phyloP scores from a whole-genome alignment of 441 rosid genomes.

The Populus hybrid region DNA sequence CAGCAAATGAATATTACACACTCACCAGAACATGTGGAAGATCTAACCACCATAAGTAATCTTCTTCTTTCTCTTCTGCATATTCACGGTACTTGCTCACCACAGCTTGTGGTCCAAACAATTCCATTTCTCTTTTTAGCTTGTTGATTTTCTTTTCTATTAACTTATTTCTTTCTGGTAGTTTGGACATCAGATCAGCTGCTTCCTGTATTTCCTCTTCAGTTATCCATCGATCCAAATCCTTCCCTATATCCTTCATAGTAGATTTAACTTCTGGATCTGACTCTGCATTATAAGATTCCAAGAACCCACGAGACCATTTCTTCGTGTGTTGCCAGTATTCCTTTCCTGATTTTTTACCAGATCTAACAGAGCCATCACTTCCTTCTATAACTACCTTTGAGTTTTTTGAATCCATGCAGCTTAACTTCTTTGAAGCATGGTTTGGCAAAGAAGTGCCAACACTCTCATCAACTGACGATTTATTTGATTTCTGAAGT shows the following conservation, averaged over 20 bases:
- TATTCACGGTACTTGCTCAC: constrained; percentile 83
- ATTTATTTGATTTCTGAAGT: constrained; percentile 36
- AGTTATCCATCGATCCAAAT: constrained; percentile 89
- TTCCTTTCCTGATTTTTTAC: constrained; percentile 82
- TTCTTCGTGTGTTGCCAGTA: constrained; percentile 94
- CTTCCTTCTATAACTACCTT: constrained; percentile 78
- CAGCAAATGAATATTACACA: constrained; percentile 12
- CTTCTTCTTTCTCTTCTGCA: constrained; percentile 72
- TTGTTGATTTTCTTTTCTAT: constrained; percentile 79
- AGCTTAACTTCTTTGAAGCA: constrained; percentile 21
- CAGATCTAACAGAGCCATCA: constrained; percentile 79
- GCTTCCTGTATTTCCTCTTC: constrained; percentile 85
- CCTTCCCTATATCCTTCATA: constrained; percentile 91
- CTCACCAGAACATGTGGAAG: constrained; percentile 83
- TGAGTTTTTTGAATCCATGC: constrained; percentile 33
- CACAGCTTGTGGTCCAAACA: constrained; percentile 95
- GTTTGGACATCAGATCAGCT: constrained; percentile 58
- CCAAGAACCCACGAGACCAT: constrained; percentile 83
- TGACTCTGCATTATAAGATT: constrained; percentile 73
- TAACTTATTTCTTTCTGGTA: constrained; percentile 58
- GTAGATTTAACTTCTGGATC: constrained; percentile 77
- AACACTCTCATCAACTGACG: constrained; percentile 24
- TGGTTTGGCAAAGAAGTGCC: constrained; percentile 33
- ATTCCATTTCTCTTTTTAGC: constrained; percentile 82
- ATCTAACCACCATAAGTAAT: constrained; percentile 95